Base-by-base conservation (phyloP, 164 flowering plant species). In the Annona cherimola region DNA sequence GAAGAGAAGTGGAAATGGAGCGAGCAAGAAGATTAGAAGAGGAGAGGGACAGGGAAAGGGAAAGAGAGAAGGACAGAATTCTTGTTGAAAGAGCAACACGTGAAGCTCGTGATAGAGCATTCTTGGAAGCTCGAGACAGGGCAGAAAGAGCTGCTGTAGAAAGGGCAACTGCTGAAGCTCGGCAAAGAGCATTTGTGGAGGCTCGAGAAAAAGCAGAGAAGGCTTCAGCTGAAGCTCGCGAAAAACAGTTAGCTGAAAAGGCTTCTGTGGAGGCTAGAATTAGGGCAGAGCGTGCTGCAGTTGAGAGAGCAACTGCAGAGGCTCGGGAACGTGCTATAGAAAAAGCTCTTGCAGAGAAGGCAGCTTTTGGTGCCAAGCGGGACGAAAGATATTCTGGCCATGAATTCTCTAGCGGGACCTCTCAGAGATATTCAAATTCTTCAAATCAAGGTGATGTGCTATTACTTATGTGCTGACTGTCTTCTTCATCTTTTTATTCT, bases 231-330 rank as follows among this genome's bases (percentile, higher is more conserved):
- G 84, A 79, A 67, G 78, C 81, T 41, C 81, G 74, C 43, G 77
- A 77, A 64, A 84, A 83, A 68, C 74, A 79, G 67, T 42, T 74
- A 75, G 79, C 86, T 50, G 96, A 88, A 16, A 90, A 85, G 80
- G 80, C 85, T 73, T 78, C 86, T 45, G 65, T 41, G 20, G 93
- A 87, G 73, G 91, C 66, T 77, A 89, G 85, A 83, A 85, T 84
- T 41, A 89, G 81, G 79, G 86, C 86, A 69, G 92, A 88, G 78
- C 94, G 96, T 72, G 94, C 97, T 78, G 98, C 96, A 41, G 94
- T 90, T 50, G 98, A 93, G 77, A 83, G 96, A 76, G 98, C 97
- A 69, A 89, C 92, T 54, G 83, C 87, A 66, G 99, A 91, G 83
- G 97, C 96, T 64, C 79, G 94, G 72, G 87, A 85, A 69, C 95